Conservation (phyloP, 192 early-diverging fungal species). For the Coemansia sp. region DNA sequence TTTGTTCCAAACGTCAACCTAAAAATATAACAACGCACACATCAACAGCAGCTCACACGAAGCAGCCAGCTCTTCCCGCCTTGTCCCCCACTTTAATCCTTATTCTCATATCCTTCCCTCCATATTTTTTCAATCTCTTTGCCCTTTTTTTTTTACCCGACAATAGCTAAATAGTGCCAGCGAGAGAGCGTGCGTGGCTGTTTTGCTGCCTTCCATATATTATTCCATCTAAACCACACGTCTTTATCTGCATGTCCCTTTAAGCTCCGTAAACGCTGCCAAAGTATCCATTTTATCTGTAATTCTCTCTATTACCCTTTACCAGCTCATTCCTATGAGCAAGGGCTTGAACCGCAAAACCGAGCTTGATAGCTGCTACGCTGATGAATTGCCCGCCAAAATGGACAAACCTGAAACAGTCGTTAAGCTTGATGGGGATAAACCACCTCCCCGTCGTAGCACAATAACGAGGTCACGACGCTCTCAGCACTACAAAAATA, state of each 20-base stretch:
- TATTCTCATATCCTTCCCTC: background rate
- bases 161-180: no score
- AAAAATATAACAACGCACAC: no score
- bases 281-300: background rate
- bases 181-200: background rate
- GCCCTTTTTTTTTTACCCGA: background rate
- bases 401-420: conserved; percentile 16
- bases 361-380: conserved; percentile 10
- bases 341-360: background rate
- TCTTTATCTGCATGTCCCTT: background rate
- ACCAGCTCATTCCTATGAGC: conserved; percentile 6
- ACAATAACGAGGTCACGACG: background rate
- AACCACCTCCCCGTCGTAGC: background rate
- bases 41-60: no score
- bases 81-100: background rate
- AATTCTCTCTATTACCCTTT: background rate
- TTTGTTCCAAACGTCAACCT: no score
- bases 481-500: background rate
- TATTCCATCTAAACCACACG: background rate
- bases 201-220: no score
- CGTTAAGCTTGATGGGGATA: background rate
- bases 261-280: background rate
- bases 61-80: no score
- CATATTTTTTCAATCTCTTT: background rate
- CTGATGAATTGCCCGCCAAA: conserved; percentile 24